Base-by-base conservation (phyloP, 192 early-diverging fungal genomes). In the Pilaira anomala region DNA sequence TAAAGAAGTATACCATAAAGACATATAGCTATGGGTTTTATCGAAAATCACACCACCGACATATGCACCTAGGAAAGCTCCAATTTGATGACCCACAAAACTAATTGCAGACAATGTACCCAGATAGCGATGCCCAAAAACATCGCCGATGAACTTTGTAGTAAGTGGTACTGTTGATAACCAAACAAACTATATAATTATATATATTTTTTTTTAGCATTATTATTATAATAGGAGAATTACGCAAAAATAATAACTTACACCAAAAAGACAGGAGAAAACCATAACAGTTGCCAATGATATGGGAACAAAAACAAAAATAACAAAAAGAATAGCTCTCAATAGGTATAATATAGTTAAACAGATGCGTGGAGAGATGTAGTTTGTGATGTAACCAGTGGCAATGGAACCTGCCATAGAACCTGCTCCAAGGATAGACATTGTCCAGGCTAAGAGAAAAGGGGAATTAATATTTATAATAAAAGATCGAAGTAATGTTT, bases 51-150 rank as follows among this genome's bases (percentile, higher is more conserved):
- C 57, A 33, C 73, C 73, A 16, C 63, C 73, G 1, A 75, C 25
- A 49, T 66, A 75, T 21, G 73, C 66, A 48, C 73, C 73, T 49
- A 57, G 42, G 28, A 75, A 75, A 13, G 67, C 60, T 3, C 67
- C 73, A 4, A 75, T 62, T 49, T 75, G 73, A 36, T 75, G 73
- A 26, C 67, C 69, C 50, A 75, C 57, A 50, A 69, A 75, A 8
- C 63, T 69, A 12, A 75, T 56, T 22, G 67, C 66, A 0, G 68
- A 48, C 9, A 75, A 40, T 18, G 73, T 75, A 19, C 73, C 73
- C 3, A 75, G 30, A 16, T 75, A 75, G 2, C 45, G 48, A 30
- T 69, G 59, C 0, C 73, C 73, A 66, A 75, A 75, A 0, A 69
- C 53, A 30, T 60, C 53, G 2, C 73, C 67, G 1, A 75, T 42